A percentile compares a stretch with the other conserved stretches of the same genome.
Conservation (phyloP, 2,329 filamentous ascomycete genomes). For the Ilyonectria destructans region DNA sequence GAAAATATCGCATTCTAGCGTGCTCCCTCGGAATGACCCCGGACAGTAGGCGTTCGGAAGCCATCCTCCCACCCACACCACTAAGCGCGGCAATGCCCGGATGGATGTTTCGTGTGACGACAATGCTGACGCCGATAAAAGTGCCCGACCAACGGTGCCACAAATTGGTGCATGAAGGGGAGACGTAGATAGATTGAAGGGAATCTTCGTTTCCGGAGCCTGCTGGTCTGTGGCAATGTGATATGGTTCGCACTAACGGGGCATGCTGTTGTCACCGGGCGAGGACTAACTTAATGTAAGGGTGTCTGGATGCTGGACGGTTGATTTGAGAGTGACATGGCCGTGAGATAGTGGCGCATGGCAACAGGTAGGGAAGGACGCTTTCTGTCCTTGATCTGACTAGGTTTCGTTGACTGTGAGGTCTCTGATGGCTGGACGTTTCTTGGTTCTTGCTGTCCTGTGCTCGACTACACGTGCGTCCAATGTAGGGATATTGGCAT, state of each 20-base stretch:
- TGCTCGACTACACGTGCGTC: not conserved
- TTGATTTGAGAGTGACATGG: not conserved
- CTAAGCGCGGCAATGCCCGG: constrained; percentile 17
- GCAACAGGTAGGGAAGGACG: not conserved
- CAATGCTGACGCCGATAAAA: constrained; percentile 26
- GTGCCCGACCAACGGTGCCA: constrained; percentile 24
- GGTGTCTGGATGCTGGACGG: not conserved
- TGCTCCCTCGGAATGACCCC: constrained; percentile 30
- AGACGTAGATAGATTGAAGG: constrained; percentile 5
- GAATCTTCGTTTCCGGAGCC: not conserved
- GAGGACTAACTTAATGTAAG: not conserved
- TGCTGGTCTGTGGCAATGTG: constrained; percentile 19
- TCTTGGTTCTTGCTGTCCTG: not conserved
- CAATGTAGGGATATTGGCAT: not conserved
- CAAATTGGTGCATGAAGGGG: constrained; percentile 1
- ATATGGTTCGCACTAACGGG: constrained; percentile 6
- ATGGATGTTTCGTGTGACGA: constrained; percentile 14
- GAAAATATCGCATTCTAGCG: constrained; percentile 38
- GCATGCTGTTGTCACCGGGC: constrained; percentile 1
- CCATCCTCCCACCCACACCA: constrained; percentile 19
- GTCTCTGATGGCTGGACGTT: not conserved
- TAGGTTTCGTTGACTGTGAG: not conserved
- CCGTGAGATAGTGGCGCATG: not conserved
- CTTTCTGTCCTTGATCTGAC: not conserved
- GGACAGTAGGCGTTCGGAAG: constrained; percentile 30